Conservation (phyloP, 352 stramenopile species). For the Globisporangium okanoganense region DNA sequence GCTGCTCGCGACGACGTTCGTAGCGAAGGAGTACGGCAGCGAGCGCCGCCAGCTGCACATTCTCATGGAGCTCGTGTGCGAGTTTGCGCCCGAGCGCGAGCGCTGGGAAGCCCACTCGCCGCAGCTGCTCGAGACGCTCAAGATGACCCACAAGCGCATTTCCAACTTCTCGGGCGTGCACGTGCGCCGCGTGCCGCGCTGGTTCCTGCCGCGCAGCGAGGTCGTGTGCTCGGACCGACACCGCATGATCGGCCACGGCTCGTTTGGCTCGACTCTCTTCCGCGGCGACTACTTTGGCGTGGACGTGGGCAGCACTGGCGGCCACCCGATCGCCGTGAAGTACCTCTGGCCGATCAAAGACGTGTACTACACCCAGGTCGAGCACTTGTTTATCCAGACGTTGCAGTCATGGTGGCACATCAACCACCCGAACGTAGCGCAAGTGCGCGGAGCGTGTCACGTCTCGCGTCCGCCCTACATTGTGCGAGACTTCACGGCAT, state of each 20-base stretch:
- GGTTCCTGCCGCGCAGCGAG: constrained; percentile 47
- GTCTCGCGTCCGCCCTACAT: constrained; percentile 40
- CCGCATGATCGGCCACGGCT: constrained; percentile 33
- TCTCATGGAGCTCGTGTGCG: constrained; percentile 50
- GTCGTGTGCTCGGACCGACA: constrained; percentile 44
- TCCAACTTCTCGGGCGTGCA: constrained; percentile 44
- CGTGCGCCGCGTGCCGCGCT: constrained; percentile 48
- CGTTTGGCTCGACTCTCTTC: constrained; percentile 44
- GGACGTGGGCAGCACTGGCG: constrained; percentile 28
- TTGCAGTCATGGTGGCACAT: constrained; percentile 44
- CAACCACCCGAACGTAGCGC: constrained; percentile 54
- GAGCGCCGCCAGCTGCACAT: constrained; percentile 52
- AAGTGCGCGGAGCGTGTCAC: constrained; percentile 57
- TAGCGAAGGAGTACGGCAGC: constrained; percentile 45
- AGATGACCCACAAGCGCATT: constrained; percentile 58
- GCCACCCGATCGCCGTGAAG: constrained; percentile 32
- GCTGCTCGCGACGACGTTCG: constrained; percentile 49
- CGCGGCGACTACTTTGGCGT: constrained; percentile 52
- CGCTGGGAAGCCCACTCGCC: constrained; percentile 31
- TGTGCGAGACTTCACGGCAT: constrained; percentile 57
- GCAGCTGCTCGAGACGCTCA: constrained; percentile 54
- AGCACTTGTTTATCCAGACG: constrained; percentile 49
- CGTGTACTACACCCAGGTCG: constrained; percentile 45
- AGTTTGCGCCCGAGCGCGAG: constrained; percentile 36
- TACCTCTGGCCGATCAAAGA: constrained; percentile 41